A percentile compares a stretch with the other conserved stretches of the same genome.
Conservation (phyloP, 176 grass and related monocot species). For the Bonia amplexicaulis region DNA sequence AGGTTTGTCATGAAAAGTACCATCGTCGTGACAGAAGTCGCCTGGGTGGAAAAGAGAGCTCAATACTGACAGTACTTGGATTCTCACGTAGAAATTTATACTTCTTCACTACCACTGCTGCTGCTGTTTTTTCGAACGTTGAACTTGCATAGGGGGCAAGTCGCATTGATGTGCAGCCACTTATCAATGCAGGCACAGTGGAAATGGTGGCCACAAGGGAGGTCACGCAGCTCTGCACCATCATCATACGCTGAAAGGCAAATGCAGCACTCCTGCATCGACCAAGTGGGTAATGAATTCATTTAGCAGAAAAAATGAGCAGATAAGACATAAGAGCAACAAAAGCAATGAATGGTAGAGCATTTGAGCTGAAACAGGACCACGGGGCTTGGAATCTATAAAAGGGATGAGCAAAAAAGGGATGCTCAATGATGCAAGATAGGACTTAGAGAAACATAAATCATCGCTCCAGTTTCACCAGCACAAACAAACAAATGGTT, state of each 20-base stretch:
- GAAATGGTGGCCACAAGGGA: conserved; percentile 72
- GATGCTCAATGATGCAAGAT: background rate
- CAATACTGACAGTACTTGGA: background rate
- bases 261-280: conserved; percentile 67
- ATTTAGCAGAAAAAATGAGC: background rate
- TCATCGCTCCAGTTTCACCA: background rate
- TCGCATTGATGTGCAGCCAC: conserved; percentile 73
- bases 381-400: background rate
- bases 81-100: conserved; percentile 17
- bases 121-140: conserved; percentile 62
- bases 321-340: background rate
- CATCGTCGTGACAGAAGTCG: background rate
- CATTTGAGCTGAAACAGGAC: background rate
- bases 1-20: background rate
- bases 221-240: conserved; percentile 59
- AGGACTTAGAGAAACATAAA: background rate
- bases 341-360: background rate
- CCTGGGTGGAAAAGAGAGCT: background rate
- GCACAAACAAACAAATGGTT: background rate
- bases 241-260: conserved; percentile 62
- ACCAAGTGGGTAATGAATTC: background rate
- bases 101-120: conserved; percentile 56
- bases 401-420: background rate
- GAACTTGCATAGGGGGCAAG: conserved; percentile 75
- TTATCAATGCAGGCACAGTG: conserved; percentile 67